A percentile compares a stretch with the other conserved stretches of the same genome.
phyloP scores from a whole-genome alignment of 176 grass and related monocot genomes.

The Avena eriantha region DNA sequence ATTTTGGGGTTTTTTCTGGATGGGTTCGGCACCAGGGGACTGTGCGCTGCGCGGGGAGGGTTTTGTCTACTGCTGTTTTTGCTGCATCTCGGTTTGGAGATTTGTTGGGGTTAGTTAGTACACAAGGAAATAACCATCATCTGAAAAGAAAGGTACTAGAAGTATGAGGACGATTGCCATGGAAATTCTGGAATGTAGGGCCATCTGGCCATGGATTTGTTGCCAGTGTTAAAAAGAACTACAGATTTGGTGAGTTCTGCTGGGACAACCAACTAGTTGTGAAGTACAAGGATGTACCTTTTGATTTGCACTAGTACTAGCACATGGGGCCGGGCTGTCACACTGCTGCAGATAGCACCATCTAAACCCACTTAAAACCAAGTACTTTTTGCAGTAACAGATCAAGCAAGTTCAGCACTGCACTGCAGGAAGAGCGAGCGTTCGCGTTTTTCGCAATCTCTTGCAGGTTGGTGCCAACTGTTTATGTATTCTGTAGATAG shows the following conservation, averaged over 20 bases:
- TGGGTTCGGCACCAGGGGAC: no score
- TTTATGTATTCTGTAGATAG: no score
- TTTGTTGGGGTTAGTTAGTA: neutral
- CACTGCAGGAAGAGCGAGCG: neutral
- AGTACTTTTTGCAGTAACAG: neutral
- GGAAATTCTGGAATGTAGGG: neutral
- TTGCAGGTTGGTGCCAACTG: neutral
- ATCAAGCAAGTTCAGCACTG: neutral
- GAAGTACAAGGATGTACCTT: neutral
- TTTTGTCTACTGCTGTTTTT: no score
- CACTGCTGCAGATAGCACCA: neutral
- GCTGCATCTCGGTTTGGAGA: no score
- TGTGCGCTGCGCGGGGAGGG: no score
- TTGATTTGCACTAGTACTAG: neutral
- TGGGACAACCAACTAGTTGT: neutral
- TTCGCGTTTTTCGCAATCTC: neutral
- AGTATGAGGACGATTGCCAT: neutral
- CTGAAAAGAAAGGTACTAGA: neutral
- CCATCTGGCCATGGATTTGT: neutral
- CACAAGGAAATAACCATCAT: neutral
- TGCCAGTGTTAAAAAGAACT: neutral
- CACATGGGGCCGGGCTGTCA: no score
- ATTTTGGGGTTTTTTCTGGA: no score
- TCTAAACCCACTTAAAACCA: neutral
- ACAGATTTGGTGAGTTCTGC: neutral